These are phyloP conservation scores for Claviceps spartinae DNA, from an alignment of 2,329 filamentous ascomycete species.

Conservation along the genomic window DNA sequence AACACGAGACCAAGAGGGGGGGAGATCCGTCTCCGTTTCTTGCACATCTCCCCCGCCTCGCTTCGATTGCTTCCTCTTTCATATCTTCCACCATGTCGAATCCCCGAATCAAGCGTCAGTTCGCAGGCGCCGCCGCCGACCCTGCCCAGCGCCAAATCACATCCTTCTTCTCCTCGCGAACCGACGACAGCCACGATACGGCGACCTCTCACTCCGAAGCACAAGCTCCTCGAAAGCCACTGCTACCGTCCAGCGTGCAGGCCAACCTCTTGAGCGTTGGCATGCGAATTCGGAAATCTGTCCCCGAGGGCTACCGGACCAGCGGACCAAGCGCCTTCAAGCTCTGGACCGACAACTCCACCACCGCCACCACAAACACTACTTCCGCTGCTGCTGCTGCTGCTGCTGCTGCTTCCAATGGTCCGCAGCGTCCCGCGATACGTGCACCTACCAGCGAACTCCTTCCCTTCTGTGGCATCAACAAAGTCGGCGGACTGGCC, in stretches of 20 bases:
- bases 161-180: conserved; percentile 37
- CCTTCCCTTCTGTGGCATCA: conserved; percentile 66
- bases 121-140: conserved; percentile 45
- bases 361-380: neutral
- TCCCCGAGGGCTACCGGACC: conserved; percentile 90
- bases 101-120: conserved; percentile 46
- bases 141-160: conserved; percentile 49
- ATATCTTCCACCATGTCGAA: conserved; percentile 30
- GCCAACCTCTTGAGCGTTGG: conserved; percentile 79
- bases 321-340: conserved; percentile 33
- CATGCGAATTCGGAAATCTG: conserved; percentile 86
- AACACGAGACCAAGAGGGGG: neutral
- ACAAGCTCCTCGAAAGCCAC: conserved; percentile 24
- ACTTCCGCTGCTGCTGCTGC: neutral
- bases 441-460: conserved; percentile 42
- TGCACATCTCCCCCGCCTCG: neutral
- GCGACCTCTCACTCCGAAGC: conserved; percentile 7
- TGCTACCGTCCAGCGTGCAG: conserved; percentile 54
- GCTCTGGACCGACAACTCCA: conserved; percentile 30
- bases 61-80: neutral
- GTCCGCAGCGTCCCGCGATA: conserved; percentile 6
- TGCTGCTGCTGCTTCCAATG: neutral
- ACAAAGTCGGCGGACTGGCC: conserved; percentile 57
- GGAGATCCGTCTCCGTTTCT: neutral
- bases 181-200: conserved; percentile 19